Evolutionary conservation across 108 stramenopile genomes (phyloP).

Genomic region (Schizochytrium sp.): DNA sequence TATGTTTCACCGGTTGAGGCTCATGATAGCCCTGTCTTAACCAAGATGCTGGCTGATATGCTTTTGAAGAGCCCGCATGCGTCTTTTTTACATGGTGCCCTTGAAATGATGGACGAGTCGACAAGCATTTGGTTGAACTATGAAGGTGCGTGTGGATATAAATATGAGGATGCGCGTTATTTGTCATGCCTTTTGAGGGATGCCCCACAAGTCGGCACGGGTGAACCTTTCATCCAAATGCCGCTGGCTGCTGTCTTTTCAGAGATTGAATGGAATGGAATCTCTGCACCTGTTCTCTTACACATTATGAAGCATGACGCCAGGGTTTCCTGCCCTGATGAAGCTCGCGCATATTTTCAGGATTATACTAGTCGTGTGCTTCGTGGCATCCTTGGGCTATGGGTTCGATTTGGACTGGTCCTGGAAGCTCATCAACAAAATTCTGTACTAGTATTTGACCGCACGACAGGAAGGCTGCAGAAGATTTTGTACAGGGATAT

Average conservation of each 20-base stretch:
- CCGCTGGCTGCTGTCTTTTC: constrained; percentile 3
- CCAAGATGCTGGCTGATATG: not conserved
- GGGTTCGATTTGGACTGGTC: not conserved
- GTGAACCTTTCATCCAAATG: not conserved
- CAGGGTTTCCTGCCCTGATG: not conserved
- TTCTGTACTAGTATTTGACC: not conserved
- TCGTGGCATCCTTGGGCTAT: not conserved
- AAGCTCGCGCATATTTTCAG: not conserved
- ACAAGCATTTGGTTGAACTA: not conserved
- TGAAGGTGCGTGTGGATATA: not conserved
- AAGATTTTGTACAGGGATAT: not conserved
- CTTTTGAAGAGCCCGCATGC: not conserved
- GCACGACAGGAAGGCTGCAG: not conserved
- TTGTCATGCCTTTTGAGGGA: constrained; percentile 6
- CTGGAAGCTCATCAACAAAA: constrained; percentile 32
- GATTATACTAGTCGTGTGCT: not conserved
- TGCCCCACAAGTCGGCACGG: not conserved
- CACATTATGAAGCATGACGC: constrained; percentile 18
- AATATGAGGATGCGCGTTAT: constrained; percentile 9
- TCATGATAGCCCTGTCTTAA: not conserved
- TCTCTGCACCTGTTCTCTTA: not conserved
- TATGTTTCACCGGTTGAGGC: constrained; percentile 28
- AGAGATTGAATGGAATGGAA: not conserved
- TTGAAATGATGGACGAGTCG: not conserved
- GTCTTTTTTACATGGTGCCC: not conserved